These are phyloP conservation scores for Tilletia caries DNA, from an alignment of 1,284 basidiomycete species.

Conservation along the genomic window DNA sequence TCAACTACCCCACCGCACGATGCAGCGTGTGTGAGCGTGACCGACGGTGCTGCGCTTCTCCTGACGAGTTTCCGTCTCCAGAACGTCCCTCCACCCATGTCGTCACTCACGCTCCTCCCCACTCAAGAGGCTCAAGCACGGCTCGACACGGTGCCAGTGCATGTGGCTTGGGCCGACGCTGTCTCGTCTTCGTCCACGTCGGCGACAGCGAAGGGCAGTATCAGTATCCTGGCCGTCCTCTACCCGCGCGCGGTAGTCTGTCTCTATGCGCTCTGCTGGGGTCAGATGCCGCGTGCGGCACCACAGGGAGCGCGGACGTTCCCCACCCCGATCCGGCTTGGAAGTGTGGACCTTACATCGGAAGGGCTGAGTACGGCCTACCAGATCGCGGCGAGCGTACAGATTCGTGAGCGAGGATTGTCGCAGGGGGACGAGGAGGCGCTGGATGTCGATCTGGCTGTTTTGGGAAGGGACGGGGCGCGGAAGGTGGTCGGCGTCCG, in stretches of 20 bases:
- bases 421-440: slow-evolving; percentile 26
- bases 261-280: slow-evolving; percentile 62
- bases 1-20: slow-evolving; percentile 66
- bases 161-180: slow-evolving; percentile 65
- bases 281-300: slow-evolving; percentile 5
- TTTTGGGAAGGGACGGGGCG: no score
- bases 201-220: neutral
- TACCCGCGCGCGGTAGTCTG: slow-evolving; percentile 58
- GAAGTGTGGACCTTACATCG: neutral
- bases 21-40: slow-evolving; percentile 79
- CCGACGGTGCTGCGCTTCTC: slow-evolving; percentile 81
- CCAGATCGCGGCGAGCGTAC: slow-evolving; percentile 28
- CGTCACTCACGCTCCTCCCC: slow-evolving; percentile 64
- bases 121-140: slow-evolving; percentile 35
- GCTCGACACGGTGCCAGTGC: slow-evolving; percentile 26
- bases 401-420: slow-evolving; percentile 17
- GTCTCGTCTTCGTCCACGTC: slow-evolving; percentile 60
- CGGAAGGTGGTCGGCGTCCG: no score
- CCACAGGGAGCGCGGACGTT: slow-evolving; percentile 25
- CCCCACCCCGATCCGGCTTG: slow-evolving; percentile 24
- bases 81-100: slow-evolving; percentile 95
- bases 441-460: no score
- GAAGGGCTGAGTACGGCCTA: slow-evolving; percentile 5
- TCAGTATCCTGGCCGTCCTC: slow-evolving; percentile 66
- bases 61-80: slow-evolving; percentile 89